phyloP scores from a whole-genome alignment of 1,284 basidiomycete genomes.

The Tylopilus orsonianus region DNA sequence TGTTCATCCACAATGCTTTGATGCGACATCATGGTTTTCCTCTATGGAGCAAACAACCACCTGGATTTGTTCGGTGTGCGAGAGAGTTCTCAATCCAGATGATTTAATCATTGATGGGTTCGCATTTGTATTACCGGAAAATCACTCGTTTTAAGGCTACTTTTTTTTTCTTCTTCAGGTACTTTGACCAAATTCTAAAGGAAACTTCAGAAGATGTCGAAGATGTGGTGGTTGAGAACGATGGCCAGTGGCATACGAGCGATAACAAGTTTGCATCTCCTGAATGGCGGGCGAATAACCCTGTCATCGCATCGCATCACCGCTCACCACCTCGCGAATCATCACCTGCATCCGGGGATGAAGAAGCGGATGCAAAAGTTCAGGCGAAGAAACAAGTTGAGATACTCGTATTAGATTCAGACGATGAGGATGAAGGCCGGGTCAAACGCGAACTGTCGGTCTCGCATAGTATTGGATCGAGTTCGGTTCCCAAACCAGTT shows the following conservation, averaged over 20 bases:
- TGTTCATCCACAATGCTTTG: slow-evolving; percentile 94
- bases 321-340: slow-evolving; percentile 37
- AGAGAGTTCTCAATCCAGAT: slow-evolving; percentile 72
- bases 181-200: slow-evolving; percentile 81
- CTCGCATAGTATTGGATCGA: slow-evolving; percentile 48
- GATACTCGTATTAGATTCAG: slow-evolving; percentile 76
- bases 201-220: slow-evolving; percentile 79
- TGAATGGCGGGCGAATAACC: slow-evolving; percentile 63
- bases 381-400: slow-evolving; percentile 48
- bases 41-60: slow-evolving; percentile 97
- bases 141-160: not conserved
- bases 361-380: slow-evolving; percentile 44
- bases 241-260: slow-evolving; percentile 93
- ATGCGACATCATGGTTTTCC: slow-evolving; percentile 91
- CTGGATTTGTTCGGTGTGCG: slow-evolving; percentile 96
- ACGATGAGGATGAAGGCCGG: slow-evolving; percentile 68
- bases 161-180: slow-evolving; percentile 44
- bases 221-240: slow-evolving; percentile 90
- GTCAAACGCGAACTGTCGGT: slow-evolving; percentile 73
- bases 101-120: slow-evolving; percentile 93
- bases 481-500: slow-evolving; percentile 25
- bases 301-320: slow-evolving; percentile 29
- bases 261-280: slow-evolving; percentile 82
- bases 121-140: slow-evolving; percentile 28
- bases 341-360: slow-evolving; percentile 35